A percentile compares a stretch with the other conserved stretches of the same genome.
Conservation (phyloP, 306 rosid species). For the Cucurbita moschata region DNA sequence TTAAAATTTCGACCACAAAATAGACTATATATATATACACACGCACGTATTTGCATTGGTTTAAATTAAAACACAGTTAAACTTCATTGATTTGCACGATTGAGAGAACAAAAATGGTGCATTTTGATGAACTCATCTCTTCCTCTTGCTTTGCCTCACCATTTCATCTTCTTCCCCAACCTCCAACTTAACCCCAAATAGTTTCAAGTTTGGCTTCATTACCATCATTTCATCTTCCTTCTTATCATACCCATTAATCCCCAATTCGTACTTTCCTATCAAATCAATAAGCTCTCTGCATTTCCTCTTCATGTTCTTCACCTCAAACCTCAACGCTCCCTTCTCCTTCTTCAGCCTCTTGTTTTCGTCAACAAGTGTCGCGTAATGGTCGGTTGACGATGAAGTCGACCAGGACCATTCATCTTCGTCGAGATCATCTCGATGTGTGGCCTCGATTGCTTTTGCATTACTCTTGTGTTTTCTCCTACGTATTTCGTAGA, state of each 20-base stretch:
- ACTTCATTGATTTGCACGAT: conserved; percentile 39
- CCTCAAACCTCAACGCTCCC: conserved; percentile 45
- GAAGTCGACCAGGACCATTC: conserved; percentile 56
- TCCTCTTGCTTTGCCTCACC: conserved; percentile 44
- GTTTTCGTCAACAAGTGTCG: conserved; percentile 53
- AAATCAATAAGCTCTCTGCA: conserved; percentile 59
- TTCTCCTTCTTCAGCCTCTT: conserved; percentile 68
- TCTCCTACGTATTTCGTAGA: conserved; percentile 54
- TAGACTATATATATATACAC: background rate
- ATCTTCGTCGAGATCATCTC: conserved; percentile 40
- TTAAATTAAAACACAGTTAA: background rate
- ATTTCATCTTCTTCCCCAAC: conserved; percentile 44
- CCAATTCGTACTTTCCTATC: conserved; percentile 25
- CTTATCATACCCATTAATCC: background rate
- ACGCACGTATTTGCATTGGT: too few species aligned
- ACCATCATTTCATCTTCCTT: conserved; percentile 1
- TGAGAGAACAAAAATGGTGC: conserved; percentile 58
- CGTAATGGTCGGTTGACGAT: conserved; percentile 34
- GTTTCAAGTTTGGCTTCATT: conserved; percentile 39
- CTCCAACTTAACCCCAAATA: conserved; percentile 71
- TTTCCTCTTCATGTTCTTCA: conserved; percentile 43
- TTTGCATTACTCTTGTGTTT: conserved; percentile 8
- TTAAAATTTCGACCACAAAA: background rate
- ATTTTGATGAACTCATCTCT: conserved; percentile 25
- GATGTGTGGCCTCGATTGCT: background rate